Evolutionary conservation across 345 rosid genomes (phyloP), one percentile per base, ranked within the genome.

Genomic region (Excoecaria agallocha): DNA sequence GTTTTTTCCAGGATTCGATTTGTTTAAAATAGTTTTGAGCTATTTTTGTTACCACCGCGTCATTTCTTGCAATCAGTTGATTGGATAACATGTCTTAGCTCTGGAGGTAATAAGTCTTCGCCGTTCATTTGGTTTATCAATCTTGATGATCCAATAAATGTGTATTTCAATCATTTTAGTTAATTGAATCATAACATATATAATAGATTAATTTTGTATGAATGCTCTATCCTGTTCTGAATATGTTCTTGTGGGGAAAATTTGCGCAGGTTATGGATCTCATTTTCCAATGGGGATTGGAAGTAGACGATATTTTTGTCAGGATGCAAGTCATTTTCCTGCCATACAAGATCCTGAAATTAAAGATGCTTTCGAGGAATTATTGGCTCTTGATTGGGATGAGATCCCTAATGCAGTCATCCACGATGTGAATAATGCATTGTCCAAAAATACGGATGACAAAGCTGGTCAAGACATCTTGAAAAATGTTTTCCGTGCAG

Each of bases 361-460:
- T 79, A 71, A 75, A 37, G 75, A 80, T 73, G 90, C 76, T 52
- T 91, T 93, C 83, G 91, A 90, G 87, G 93, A 93, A 51, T 83
- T 93, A 85, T 86, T 95, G 93, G 99, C 97, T 59, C 83, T 77
- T 17, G 85, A 77, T 60, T 95, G 98, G 99, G 90, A 90, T 56
- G 89, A 89, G 82, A 80, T 93, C 49, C 93, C 91, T 41, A 48
- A 87, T 73, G 1, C 75, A 3, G 81, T 87, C 45, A 78, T 89
- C 73, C 71, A 75, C 22, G 87, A 85, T 60, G 92, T 86, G 12
- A 88, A 91, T 84, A 75, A 48, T 20, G 96, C 90, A 8, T 41
- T 91, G 74, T 87, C 96, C 6, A 85, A 87, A 59, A 84, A 68
- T 54, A 82, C 88, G 0, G 89, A 90, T 70, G 98, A 95, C 74